These are phyloP conservation scores for Henckelia pumila DNA, from an alignment of 257 asterid genomes.

Conservation along the genomic window DNA sequence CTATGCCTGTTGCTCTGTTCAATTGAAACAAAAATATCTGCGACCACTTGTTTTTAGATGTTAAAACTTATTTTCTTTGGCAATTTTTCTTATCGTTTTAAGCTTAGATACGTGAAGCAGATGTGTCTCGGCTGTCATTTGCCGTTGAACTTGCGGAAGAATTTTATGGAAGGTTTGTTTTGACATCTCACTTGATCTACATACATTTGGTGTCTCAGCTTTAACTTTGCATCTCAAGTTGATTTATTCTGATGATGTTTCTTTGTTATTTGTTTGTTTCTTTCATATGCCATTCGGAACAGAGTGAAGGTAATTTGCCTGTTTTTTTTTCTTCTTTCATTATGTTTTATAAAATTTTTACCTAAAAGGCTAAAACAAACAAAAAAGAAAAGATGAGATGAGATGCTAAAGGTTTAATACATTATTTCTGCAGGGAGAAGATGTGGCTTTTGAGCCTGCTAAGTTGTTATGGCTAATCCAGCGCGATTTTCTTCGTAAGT, in stretches of 20 bases:
- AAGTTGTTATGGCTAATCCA: conserved; percentile 97
- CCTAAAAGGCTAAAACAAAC: background rate
- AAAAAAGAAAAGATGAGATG: conserved; percentile 6
- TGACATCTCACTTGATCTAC: conserved; percentile 16
- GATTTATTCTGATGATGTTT: conserved; percentile 35
- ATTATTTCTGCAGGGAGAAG: conserved; percentile 72
- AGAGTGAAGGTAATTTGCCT: conserved; percentile 82
- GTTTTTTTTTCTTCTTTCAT: conserved; percentile 11
- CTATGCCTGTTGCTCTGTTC: background rate
- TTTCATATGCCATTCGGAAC: conserved; percentile 29
- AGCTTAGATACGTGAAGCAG: conserved; percentile 96
- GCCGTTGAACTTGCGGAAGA: conserved; percentile 99
- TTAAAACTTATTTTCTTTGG: conserved; percentile 10
- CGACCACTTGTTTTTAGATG: background rate
- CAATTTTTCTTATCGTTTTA: conserved; percentile 22
- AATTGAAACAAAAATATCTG: background rate
- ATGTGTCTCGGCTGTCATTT: conserved; percentile 87
- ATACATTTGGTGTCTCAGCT: conserved; percentile 1
- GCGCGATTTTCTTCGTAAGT: conserved; percentile 96
- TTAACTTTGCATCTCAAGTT: conserved; percentile 21
- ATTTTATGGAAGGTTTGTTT: conserved; percentile 85
- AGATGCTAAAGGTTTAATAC: conserved; percentile 19
- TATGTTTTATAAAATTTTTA: background rate
- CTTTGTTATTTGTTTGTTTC: conserved; percentile 27
- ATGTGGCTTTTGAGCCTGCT: conserved; percentile 95